Conservation (phyloP, 1,139 yeast genomes). For the Geotrichum europaeum region DNA sequence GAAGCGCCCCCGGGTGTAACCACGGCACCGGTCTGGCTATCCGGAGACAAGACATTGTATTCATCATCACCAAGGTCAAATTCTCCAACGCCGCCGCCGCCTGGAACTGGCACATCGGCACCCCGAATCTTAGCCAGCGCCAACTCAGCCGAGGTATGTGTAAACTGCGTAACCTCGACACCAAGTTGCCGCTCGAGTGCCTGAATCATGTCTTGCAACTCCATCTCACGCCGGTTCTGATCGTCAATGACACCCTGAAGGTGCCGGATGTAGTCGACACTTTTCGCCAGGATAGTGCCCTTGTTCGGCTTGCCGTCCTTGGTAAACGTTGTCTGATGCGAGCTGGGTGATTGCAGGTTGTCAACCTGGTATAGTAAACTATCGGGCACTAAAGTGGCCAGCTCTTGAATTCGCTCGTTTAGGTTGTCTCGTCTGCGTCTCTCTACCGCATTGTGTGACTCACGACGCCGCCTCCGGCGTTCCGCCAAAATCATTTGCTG, state of each 20-base stretch:
- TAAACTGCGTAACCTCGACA: constrained; percentile 44
- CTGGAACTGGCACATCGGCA: constrained; percentile 21
- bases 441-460: constrained; percentile 43
- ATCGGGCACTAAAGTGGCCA: constrained; percentile 62
- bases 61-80: neutral
- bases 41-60: neutral
- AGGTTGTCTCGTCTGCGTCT: constrained; percentile 80
- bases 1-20: neutral
- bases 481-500: constrained; percentile 26
- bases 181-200: constrained; percentile 44
- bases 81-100: neutral
- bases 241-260: constrained; percentile 69
- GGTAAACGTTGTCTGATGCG: constrained; percentile 42
- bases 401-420: constrained; percentile 81
- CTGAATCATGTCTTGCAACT: constrained; percentile 56
- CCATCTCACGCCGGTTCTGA: constrained; percentile 68
- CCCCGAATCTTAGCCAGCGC: constrained; percentile 58
- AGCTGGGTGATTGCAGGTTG: constrained; percentile 5
- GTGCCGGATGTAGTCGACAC: constrained; percentile 74
- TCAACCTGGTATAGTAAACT: constrained; percentile 42
- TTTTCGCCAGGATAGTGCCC: constrained; percentile 79
- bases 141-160: constrained; percentile 73
- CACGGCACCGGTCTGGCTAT: neutral
- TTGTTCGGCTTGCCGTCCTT: constrained; percentile 90
- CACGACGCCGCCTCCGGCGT: constrained; percentile 41